Evolutionary conservation across 2,329 filamentous ascomycete species (phyloP), one percentile per base, ranked within the genome.

Genomic region (Colletotrichum sp.): DNA sequence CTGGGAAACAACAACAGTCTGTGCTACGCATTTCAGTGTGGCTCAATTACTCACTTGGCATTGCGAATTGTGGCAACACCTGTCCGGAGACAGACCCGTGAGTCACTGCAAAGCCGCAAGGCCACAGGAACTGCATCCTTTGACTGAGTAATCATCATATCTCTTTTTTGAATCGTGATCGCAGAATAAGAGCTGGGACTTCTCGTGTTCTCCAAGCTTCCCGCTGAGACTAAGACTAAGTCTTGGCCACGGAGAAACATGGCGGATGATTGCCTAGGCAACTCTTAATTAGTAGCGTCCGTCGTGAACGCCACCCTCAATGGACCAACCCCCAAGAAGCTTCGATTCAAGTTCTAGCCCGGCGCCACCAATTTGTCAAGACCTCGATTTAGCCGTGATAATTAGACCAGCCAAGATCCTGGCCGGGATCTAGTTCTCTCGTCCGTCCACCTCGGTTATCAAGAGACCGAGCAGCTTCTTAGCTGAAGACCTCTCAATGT

Each of bases 331-430:
- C 24, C 15, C n/a, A 61, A 38, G 38, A 38, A 60, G 48, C 15
- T 74, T 76, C 74, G 64, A 69, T 38, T 9, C 4, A 36, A 30
- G 18, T 74, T 76, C 74, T 76, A 76, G 74, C 57, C 58, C 38
- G 6, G 16, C 28, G 43, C n/a, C 36, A 34, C 34, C 48, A 63
- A 34, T 32, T 70, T 60, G 24, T 60, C 66, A 67, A 67, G 21
- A 36, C 24, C 18, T 38, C 7, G 34, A 26, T 64, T 16, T 34
- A 36, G 21, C 18, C 8, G 4, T 18, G 13, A 21, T 24, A 38
- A 34, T 24, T 64, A n/a, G 12, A 43, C 21, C n/a, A 26, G 21
- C 21, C 9, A 12, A 64, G n/a, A 26, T 18, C 8, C n/a, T 16
- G 15, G 2, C n/a, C 24, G 16, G 21, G 15, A 43, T 26, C 58